Percentiles rank a stretch among this genome's conserved stretches.
Evolutionary conservation across 257 asterid genomes (phyloP).

Genomic region (Datura wrightii): DNA sequence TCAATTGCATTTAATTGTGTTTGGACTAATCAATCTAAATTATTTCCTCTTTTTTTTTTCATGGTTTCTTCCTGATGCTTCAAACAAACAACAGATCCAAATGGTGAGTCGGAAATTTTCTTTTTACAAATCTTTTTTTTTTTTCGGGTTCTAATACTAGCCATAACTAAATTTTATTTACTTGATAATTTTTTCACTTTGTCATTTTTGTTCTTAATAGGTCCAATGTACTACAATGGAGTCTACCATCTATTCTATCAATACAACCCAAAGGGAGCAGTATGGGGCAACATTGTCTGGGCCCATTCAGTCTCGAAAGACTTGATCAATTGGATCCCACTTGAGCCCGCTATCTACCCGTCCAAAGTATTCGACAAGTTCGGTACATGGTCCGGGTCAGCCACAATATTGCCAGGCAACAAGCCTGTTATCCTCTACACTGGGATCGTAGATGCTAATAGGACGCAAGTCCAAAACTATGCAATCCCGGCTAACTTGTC

Average conservation of each 20-base stretch:
- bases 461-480: conserved; percentile 78
- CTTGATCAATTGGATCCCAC: conserved; percentile 61
- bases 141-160: not conserved
- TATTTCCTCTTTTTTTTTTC: not conserved
- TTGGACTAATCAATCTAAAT: not conserved
- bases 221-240: conserved; percentile 79
- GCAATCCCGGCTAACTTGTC: conserved; percentile 69
- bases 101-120: conserved; percentile 38
- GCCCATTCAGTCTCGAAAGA: conserved; percentile 78
- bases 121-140: too few species aligned
- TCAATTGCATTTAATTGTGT: not conserved
- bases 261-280: conserved; percentile 74
- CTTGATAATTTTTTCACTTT: not conserved
- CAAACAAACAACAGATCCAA: conserved; percentile 46
- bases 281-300: conserved; percentile 86
- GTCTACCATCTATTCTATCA: conserved; percentile 77
- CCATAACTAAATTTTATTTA: not conserved
- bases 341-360: conserved; percentile 59
- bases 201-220: conserved; percentile 34
- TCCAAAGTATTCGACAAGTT: conserved; percentile 63
- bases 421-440: conserved; percentile 77
- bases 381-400: conserved; percentile 94
- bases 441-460: conserved; percentile 56
- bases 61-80: conserved; percentile 26
- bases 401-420: conserved; percentile 69